These are phyloP conservation scores for Ophiocordyceps unilateralis DNA, from an alignment of 2,329 filamentous ascomycete species.

Conservation along the genomic window DNA sequence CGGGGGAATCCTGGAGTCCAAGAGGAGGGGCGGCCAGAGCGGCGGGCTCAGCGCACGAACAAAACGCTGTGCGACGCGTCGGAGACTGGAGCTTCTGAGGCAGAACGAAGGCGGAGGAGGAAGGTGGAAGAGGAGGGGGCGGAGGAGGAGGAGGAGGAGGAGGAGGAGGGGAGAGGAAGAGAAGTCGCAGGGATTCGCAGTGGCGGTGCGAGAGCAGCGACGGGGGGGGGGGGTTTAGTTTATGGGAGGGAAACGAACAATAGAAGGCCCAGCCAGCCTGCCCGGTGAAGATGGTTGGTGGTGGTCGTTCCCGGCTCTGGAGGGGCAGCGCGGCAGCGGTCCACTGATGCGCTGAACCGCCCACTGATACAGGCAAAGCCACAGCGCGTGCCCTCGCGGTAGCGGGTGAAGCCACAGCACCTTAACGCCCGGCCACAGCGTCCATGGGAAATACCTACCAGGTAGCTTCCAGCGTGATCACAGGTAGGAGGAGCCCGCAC, in stretches of 20 bases:
- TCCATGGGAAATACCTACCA: no score
- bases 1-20: conserved; percentile 6
- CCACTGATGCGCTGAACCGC: background rate
- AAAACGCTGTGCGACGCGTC: conserved; percentile 8
- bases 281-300: background rate
- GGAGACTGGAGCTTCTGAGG: conserved; percentile 1
- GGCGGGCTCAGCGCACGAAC: conserved; percentile 10
- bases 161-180: background rate
- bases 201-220: background rate
- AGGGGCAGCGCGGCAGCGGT: background rate
- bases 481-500: no score
- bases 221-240: background rate
- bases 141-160: background rate
- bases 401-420: no score
- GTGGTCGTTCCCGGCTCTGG: background rate
- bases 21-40: background rate
- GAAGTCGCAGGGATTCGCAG: conserved; percentile 1
- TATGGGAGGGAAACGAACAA: background rate
- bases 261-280: background rate
- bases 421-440: background rate
- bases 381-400: background rate
- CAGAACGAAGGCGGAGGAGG: background rate
- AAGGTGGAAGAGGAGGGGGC: conserved; percentile 2
- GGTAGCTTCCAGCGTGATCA: no score
- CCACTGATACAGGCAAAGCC: background rate